Percentiles rank a stretch among this genome's conserved stretches.
Conservation (phyloP, 164 flowering plant genomes). For the Sextonia rubra region DNA sequence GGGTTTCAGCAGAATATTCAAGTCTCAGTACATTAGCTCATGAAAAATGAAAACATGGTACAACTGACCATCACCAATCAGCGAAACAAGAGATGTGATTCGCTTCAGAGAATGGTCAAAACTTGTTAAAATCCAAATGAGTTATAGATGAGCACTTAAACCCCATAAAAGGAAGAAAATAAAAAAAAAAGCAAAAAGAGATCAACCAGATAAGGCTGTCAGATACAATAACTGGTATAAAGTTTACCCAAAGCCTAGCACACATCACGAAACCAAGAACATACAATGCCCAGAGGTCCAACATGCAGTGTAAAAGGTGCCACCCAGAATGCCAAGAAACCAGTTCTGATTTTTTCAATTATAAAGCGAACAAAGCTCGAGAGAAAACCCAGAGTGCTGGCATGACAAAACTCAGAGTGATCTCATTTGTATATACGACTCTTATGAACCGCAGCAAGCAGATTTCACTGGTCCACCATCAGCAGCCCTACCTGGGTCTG, state of each 20-base stretch:
- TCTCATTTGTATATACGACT: neutral
- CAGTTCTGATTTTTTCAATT: slow-evolving; percentile 5
- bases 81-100: neutral
- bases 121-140: neutral
- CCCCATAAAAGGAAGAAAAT: neutral
- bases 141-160: neutral
- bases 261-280: neutral
- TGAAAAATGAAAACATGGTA: too few species aligned
- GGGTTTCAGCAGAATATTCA: too few species aligned
- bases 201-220: neutral
- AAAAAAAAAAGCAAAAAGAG: too few species aligned
- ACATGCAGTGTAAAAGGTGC: slow-evolving; percentile 9
- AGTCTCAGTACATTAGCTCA: too few species aligned
- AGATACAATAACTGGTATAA: neutral
- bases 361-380: neutral
- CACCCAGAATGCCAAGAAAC: slow-evolving; percentile 1
- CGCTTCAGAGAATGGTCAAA: neutral
- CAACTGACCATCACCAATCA: too few species aligned
- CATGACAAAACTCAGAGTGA: slow-evolving; percentile 2
- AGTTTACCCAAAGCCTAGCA: neutral
- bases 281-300: neutral
- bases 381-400: neutral
- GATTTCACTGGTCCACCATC: slow-evolving; percentile 35
- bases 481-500: slow-evolving; percentile 31
- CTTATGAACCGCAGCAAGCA: slow-evolving; percentile 40